Evolutionary conservation across 345 rosid species (phyloP), one percentile per base, ranked within the genome.

Genomic region (Aegle marmelos): DNA sequence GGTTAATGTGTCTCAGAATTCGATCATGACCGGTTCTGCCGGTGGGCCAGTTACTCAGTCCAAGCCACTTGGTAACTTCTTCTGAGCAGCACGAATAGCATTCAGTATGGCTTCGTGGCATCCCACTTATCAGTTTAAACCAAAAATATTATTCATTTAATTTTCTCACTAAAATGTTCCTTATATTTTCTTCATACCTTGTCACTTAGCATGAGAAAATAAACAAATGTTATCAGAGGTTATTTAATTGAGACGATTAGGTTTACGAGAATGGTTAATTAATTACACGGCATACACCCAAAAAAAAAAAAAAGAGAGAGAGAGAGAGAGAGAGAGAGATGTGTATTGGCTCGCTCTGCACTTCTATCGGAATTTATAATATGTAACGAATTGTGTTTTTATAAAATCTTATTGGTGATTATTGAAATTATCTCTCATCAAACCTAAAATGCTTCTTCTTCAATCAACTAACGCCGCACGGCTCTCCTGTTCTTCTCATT

Each of bases 21-120:
- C 53, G 34, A 64, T 72, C 64, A 34, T 11, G 70, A 63, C 84
- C 82, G 86, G 60, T 75, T 70, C 67, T 79, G 74, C 80, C 80
- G 85, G 87, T 84, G 36, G 19, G 61, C 37, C 59, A 7, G 37
- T 39, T 17, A 27, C 16, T 41, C 16, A 41, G 48, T 3, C 48
- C 48, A 11, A 41, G 16, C 2, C 16, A 3, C 45, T 39, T 9
- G 45, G 10, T 39, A 39, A 39, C 45, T 48, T 48, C 78, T 75
- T 77, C 83, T 58, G 61, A 0, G 22, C 70, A 64, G 75, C 80
- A 79, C 82, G 33, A 68, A 77, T 68, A 53, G 73, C 8, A 25
- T 80, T 14, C n/a, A 9, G 16, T 9, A 1, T 78, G 41, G 3
- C 41, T 2, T 37, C 68, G 70, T 78, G 83, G 81, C 81, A 82